Percentiles rank a stretch among this genome's conserved stretches.
These are phyloP conservation scores for Tilletia indica DNA, from an alignment of 1,284 basidiomycete species.

Conservation along the genomic window DNA sequence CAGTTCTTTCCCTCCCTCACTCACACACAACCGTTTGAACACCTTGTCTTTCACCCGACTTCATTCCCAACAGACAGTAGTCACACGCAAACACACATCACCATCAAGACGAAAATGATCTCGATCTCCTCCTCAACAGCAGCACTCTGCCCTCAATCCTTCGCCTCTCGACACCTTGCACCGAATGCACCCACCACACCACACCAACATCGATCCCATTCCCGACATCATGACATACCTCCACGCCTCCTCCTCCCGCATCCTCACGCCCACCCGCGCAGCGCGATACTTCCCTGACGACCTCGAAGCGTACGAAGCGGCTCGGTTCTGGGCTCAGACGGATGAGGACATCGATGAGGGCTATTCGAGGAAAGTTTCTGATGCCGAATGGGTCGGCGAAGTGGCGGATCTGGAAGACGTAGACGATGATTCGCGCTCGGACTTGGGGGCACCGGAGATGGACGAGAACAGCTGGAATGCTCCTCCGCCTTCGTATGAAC, in stretches of 20 bases:
- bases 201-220: constrained; percentile 4
- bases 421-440: constrained; percentile 13
- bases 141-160: constrained; percentile 2
- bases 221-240: not conserved
- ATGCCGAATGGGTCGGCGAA: not conserved
- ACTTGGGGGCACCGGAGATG: constrained; percentile 14
- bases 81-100: not conserved
- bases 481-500: not conserved
- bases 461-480: not conserved
- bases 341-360: not conserved
- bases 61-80: not conserved
- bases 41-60: too few species aligned
- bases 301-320: not conserved
- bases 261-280: not conserved
- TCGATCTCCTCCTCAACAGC: constrained; percentile 7
- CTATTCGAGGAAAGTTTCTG: not conserved
- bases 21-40: too few species aligned
- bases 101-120: not conserved
- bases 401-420: not conserved
- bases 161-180: not conserved
- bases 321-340: not conserved
- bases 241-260: constrained; percentile 9
- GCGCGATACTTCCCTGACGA: not conserved
- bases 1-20: too few species aligned
- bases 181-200: constrained; percentile 5